Evolutionary conservation across 2,329 filamentous ascomycete genomes (phyloP), one percentile per base, ranked within the genome.

Genomic region (Aureobasidium sp.): DNA sequence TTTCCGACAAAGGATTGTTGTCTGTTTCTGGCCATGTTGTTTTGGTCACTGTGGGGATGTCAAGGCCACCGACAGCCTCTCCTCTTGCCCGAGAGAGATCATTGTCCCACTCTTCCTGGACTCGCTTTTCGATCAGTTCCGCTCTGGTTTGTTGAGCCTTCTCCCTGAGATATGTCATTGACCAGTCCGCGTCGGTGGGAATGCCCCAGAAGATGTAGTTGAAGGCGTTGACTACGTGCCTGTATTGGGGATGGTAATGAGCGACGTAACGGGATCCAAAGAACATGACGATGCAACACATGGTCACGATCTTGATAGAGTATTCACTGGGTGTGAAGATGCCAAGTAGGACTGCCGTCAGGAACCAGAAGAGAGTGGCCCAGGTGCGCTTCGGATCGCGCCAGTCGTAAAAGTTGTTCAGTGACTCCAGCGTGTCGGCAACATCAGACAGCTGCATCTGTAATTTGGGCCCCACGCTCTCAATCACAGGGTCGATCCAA

Each of bases 191-290:
- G 59, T 75, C 65, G 5, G 71, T 74, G 2, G 74, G 74, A 29
- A 75, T 72, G 47, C 71, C 71, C 73, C 73, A 75, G 43, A 74
- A 70, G 4, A 70, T 64, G 69, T 71, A 75, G 47, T 69, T 68
- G 25, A 74, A 64, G 1, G 70, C 69, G 40, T 69, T 70, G 27
- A 74, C 68, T 3, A 74, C 61, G 50, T 70, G 68, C 29, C 74
- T 64, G 62, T 74, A 75, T 47, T 69, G 68, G 1, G 74, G 74
- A 58, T 71, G 70, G 29, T 62, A 62, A 60, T 71, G 70, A 1
- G 70, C 63, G 50, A 75, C 66, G 5, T 72, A 73, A 62, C 70
- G 70, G 17, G 68, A 66, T 51, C 74, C 61, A 62, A 75, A 75
- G 63, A 75, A 75, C 2, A 63, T 64, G 17, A 67, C 63, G n/a